Evolutionary conservation across 768 basidiomycete species (phyloP), one percentile per base, ranked within the genome.

Genomic region (Amanita molliuscula): DNA sequence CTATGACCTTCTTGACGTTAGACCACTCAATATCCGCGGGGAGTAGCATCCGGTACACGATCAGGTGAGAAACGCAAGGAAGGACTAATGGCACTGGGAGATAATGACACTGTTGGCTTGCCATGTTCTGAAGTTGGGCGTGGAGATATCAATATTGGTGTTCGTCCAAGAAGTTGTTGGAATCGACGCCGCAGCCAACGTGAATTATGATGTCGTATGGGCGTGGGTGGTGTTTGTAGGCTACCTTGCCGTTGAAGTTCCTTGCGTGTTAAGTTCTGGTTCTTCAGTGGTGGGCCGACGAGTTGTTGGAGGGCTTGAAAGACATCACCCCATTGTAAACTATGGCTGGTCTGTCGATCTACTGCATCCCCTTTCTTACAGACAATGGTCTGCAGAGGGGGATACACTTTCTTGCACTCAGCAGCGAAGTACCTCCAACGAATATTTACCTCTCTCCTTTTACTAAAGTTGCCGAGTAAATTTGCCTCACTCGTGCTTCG

Each of bases 391-490:
- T 80, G 69, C n/a, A 88, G 61, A 6, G 88, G 86, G 21, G 81
- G 79, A 3, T 65, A 58, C 20, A 82, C 64, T 55, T 79, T 82
- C 56, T 69, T 74, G 54, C 69, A 69, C 59, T 86, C 76, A 8
- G 54, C 56, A 13, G 61, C 65, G 62, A 80, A 88, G 58, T 72
- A 85, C 18, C 79, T 76, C 79, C 82, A 78, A 18, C 79, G 78
- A 41, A 81, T 71, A 63, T 92, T 91, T 44, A 79, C 71, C 61
- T 88, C 77, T 38, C 87, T 76, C 31, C 88, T 78, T 59, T 78
- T 84, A 68, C 84, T 85, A 37, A 88, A 67, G 8, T 72, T 76
- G 2, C 86, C 87, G 29, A 85, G 65, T 3, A 83, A 56, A 25
- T 61, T 61, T 1, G 80, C 79, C 47, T 85, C 82, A 50, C 76